phyloP scores from a whole-genome alignment of 768 basidiomycete genomes.

The Leucocoprinus leucothites region DNA sequence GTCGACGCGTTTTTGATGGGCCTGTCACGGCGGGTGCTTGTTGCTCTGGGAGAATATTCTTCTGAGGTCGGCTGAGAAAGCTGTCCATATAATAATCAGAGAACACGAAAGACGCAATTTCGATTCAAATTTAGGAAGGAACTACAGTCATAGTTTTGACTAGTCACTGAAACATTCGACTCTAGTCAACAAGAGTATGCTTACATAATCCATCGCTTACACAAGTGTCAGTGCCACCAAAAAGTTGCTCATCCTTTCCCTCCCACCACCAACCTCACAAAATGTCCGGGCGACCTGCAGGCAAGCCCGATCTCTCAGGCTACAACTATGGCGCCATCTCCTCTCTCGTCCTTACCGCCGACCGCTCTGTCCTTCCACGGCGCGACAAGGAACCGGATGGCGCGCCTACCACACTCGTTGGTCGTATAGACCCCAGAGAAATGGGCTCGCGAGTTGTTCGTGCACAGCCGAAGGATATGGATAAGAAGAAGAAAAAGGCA shows the following conservation, averaged over 20 bases:
- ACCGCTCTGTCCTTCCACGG: conserved; percentile 74
- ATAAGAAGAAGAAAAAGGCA: conserved; percentile 92
- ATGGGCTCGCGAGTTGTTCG: conserved; percentile 93
- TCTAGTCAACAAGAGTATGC: too few species aligned
- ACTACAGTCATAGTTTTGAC: too few species aligned
- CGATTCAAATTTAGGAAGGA: too few species aligned
- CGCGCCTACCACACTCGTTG: conserved; percentile 88
- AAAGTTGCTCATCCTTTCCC: too few species aligned
- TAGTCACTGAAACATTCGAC: too few species aligned
- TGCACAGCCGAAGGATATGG: conserved; percentile 80
- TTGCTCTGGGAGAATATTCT: too few species aligned
- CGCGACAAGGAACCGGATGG: conserved; percentile 97
- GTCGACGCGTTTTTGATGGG: too few species aligned
- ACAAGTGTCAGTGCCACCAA: too few species aligned
- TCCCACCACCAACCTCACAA: background rate
- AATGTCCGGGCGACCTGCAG: conserved; percentile 31
- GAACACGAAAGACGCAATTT: too few species aligned
- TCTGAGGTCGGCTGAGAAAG: too few species aligned
- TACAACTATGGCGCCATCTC: conserved; percentile 98
- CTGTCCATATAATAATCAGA: too few species aligned
- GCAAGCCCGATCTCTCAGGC: conserved; percentile 78
- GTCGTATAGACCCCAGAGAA: conserved; percentile 82
- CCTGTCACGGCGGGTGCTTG: too few species aligned
- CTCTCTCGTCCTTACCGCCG: conserved; percentile 91
- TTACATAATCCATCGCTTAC: background rate